Conservation (phyloP, 129 eudicot genomes). For the Erigeron canadensis region DNA sequence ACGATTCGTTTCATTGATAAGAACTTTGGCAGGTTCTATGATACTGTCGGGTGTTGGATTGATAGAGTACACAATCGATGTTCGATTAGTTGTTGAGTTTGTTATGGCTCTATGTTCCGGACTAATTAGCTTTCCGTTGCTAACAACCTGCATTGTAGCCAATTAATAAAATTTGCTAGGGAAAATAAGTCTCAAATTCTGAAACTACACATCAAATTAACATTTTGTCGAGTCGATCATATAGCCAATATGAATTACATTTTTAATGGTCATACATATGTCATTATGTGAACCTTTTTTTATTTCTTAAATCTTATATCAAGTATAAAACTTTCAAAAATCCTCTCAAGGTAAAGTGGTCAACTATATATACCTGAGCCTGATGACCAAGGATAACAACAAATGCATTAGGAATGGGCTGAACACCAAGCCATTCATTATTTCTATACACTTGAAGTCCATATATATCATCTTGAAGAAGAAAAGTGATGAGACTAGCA, state of each 20-base stretch:
- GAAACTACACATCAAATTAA: neutral
- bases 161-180: neutral
- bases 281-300: too few species aligned
- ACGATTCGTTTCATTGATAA: conserved; percentile 26
- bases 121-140: conserved; percentile 31
- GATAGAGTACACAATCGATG: conserved; percentile 30
- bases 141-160: conserved; percentile 18
- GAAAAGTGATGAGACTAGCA: conserved; percentile 31
- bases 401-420: conserved; percentile 37
- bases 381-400: conserved; percentile 36
- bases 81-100: conserved; percentile 21
- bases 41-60: conserved; percentile 30
- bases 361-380: conserved; percentile 21
- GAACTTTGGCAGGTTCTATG: conserved; percentile 44
- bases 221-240: too few species aligned
- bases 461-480: conserved; percentile 30
- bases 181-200: too few species aligned
- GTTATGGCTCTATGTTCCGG: conserved; percentile 37
- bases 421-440: conserved; percentile 38
- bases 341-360: too few species aligned
- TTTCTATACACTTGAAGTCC: conserved; percentile 39
- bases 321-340: too few species aligned
- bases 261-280: too few species aligned
- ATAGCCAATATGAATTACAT: too few species aligned
- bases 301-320: too few species aligned